Base-by-base conservation (phyloP, 1,284 basidiomycete species). In the Ceratobasidium papillatum region DNA sequence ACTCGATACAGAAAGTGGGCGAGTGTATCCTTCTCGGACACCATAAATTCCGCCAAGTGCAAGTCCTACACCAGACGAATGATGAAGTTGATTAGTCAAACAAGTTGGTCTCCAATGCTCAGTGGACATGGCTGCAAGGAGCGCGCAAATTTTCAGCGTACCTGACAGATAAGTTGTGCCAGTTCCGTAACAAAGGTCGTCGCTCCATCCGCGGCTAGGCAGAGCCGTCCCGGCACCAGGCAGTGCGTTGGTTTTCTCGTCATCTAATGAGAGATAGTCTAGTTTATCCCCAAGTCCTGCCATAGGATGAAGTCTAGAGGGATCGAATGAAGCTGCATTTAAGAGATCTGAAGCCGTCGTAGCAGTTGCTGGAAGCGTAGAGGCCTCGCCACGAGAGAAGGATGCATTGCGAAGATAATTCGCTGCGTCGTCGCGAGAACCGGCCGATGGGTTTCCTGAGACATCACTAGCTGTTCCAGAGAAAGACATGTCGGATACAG, bases 121-220 rank as follows among this genome's bases (percentile, higher is more conserved):
- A 27, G 27, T 27, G 27, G 34, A 22, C 36, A 14, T 4, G 27
- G 1, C 32, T 30, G 34, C 8, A 56, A 41, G 63, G 38, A 36
- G 47, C 30, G 25, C 30, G 49, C 17, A 45, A 49, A 32, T 43
- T 32, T 56, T 75, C 77, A 63, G 90, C 95, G 81, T 82, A 96
- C 97, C 98, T 81, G 94, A 89, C 74, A 99, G 91, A 89, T 99
- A 99, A 85, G 96, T 98, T 78, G 96, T 98, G 75, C 98, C 98
- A 80, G 97, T 99, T 79, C 98, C 98, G 84, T 99, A 99, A 89
- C 96, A 98, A 76, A 99, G 86, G 84, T 99, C 98, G 86, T 99
- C 98, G 84, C 95, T 95, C 96, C 96, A 99, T 75, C 98, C 97
- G 83, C 98, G 88, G 81, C 93, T 94, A 79, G 95, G 94, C 78